Conservation (phyloP, 176 grass and related monocot species). For the Miscanthus lutarioriparius region DNA sequence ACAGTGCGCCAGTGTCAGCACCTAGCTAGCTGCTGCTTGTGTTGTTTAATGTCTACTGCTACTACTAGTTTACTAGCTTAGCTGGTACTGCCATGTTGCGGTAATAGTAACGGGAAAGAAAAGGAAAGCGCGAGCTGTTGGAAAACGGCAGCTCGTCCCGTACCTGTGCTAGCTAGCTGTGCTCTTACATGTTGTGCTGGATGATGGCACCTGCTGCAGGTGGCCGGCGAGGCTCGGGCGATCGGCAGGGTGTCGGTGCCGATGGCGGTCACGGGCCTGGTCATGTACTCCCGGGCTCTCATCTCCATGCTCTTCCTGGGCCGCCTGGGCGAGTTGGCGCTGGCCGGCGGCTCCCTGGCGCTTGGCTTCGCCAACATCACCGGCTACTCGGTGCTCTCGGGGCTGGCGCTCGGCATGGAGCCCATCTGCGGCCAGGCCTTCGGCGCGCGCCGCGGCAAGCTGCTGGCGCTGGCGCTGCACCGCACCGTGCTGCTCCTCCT, state of each 20-base stretch:
- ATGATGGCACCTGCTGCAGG: conserved; percentile 46
- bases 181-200: conserved; percentile 7
- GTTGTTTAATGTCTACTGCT: conserved; percentile 13
- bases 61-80: neutral
- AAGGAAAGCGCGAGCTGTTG: conserved; percentile 24
- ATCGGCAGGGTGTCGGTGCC: conserved; percentile 83
- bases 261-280: conserved; percentile 74
- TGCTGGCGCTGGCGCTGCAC: conserved; percentile 81
- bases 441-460: conserved; percentile 61
- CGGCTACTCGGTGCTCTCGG: conserved; percentile 88
- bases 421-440: conserved; percentile 96
- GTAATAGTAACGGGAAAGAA: conserved; percentile 38
- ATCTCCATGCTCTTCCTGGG: conserved; percentile 98
- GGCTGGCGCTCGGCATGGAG: conserved; percentile 93
- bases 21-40: neutral
- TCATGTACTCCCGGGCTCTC: conserved; percentile 87
- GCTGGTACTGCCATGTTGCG: neutral
- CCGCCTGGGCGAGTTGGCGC: conserved; percentile 66
- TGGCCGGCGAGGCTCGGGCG: conserved; percentile 66
- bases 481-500: conserved; percentile 83
- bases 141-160: conserved; percentile 23
- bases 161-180: neutral
- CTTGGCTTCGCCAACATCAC: conserved; percentile 97
- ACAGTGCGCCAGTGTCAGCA: conserved; percentile 20
- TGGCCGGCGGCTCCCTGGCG: conserved; percentile 81